Evolutionary conservation across 345 rosid genomes (phyloP).

Genomic region (Xanthoceras sorbifolium): DNA sequence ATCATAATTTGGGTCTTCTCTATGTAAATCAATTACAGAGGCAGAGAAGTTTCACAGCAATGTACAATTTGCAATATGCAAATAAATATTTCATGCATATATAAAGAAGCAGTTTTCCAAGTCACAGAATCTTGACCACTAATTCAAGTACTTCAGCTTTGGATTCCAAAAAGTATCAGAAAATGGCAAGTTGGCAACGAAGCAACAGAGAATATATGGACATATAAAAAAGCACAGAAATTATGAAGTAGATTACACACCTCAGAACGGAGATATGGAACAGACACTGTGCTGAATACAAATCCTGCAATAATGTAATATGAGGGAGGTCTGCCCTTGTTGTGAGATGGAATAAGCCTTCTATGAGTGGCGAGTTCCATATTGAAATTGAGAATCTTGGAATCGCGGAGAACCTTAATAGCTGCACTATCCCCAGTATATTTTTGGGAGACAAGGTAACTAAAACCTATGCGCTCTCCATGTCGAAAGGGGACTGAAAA

Average conservation of each 20-base stretch:
- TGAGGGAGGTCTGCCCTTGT: constrained; percentile 60
- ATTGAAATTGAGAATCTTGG: constrained; percentile 52
- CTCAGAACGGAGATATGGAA: constrained; percentile 67
- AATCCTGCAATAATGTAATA: constrained; percentile 75
- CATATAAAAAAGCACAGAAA: not conserved
- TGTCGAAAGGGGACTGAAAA: constrained; percentile 72
- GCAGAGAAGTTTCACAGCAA: not conserved
- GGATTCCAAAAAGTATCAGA: not conserved
- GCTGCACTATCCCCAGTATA: constrained; percentile 60
- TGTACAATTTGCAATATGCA: not conserved
- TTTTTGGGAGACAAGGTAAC: constrained; percentile 71
- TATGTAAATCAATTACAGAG: not conserved
- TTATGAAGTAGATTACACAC: constrained; percentile 23
- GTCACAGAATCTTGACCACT: not conserved
- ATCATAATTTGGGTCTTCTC: not conserved
- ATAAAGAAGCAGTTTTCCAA: constrained; percentile 1
- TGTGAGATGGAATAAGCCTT: constrained; percentile 66
- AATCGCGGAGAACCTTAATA: constrained; percentile 59
- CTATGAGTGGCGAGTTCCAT: constrained; percentile 61
- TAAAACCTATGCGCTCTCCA: constrained; percentile 77
- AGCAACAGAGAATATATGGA: not conserved
- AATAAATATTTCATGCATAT: not conserved
- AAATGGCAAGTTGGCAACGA: not conserved
- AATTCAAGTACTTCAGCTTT: not conserved
- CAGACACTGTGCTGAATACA: constrained; percentile 61